Conservation (phyloP, 2,329 filamentous ascomycete species). For the Colletotrichum echinochloae region DNA sequence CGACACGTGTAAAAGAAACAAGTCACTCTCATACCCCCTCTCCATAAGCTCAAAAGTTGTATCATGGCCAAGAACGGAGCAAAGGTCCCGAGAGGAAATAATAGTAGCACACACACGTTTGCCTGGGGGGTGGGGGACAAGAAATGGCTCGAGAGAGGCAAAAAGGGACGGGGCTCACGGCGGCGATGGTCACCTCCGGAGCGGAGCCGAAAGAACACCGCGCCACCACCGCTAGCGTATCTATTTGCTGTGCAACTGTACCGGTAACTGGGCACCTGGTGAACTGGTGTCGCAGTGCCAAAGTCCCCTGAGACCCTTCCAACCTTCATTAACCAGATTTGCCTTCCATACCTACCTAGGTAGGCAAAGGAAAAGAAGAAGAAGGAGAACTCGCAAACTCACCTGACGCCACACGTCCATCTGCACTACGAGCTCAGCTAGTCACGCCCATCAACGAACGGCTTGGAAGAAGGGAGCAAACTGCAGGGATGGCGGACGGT, state of each 20-base stretch:
- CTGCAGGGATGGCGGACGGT: no score
- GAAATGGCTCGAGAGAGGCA: background rate
- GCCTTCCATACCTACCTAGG: no score
- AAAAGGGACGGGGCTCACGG: background rate
- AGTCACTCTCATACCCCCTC: background rate
- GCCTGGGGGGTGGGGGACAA: background rate
- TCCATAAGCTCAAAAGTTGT: background rate
- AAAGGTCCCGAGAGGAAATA: background rate
- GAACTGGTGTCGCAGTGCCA: background rate
- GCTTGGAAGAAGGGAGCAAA: background rate
- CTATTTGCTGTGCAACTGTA: background rate
- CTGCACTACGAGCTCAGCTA: background rate
- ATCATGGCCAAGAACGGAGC: background rate
- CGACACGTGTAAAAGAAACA: background rate
- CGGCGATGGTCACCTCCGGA: constrained; percentile 3
- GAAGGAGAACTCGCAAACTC: background rate
- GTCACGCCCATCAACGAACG: background rate
- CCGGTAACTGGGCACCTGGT: background rate
- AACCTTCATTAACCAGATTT: background rate
- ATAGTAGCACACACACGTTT: background rate
- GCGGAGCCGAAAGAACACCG: constrained; percentile 2
- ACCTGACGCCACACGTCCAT: background rate
- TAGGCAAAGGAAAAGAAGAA: background rate
- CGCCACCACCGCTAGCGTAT: background rate
- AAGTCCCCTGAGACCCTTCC: no score